A percentile compares a stretch with the other conserved stretches of the same genome.
Conservation (phyloP, 2,329 filamentous ascomycete genomes). For the Xylaria sp. region DNA sequence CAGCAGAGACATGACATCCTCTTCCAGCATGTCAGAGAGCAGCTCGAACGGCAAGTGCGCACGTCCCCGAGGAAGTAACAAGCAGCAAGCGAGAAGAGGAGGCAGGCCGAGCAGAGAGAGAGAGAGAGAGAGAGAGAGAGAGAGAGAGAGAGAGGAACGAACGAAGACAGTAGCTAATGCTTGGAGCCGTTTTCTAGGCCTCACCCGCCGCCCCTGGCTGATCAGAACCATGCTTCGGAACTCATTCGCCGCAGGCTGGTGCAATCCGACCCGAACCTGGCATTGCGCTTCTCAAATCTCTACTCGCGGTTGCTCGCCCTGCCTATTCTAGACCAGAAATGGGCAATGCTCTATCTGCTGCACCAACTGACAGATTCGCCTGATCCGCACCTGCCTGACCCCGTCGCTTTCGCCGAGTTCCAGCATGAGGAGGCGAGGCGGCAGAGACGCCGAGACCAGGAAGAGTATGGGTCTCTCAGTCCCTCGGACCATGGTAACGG, state of each 20-base stretch:
- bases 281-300: constrained; percentile 86
- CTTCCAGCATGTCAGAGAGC: constrained; percentile 61
- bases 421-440: constrained; percentile 44
- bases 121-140: too few species aligned
- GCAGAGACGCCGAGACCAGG: constrained; percentile 33
- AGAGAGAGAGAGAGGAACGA: constrained; percentile 10
- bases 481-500: constrained; percentile 41
- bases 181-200: constrained; percentile 50
- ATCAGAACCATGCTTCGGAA: constrained; percentile 92
- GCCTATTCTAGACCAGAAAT: constrained; percentile 93
- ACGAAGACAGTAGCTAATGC: constrained; percentile 25
- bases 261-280: constrained; percentile 79
- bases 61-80: constrained; percentile 4
- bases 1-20: constrained; percentile 75
- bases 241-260: constrained; percentile 90
- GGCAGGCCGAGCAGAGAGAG: constrained; percentile 4
- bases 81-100: not conserved
- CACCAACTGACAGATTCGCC: constrained; percentile 81
- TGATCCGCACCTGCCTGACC: constrained; percentile 61
- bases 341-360: constrained; percentile 93
- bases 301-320: constrained; percentile 90
- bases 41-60: constrained; percentile 60
- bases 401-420: constrained; percentile 47
- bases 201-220: constrained; percentile 66
- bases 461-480: constrained; percentile 40